phyloP scores from a whole-genome alignment of 495 filamentous ascomycete genomes.

The Trichoderma parareesei region DNA sequence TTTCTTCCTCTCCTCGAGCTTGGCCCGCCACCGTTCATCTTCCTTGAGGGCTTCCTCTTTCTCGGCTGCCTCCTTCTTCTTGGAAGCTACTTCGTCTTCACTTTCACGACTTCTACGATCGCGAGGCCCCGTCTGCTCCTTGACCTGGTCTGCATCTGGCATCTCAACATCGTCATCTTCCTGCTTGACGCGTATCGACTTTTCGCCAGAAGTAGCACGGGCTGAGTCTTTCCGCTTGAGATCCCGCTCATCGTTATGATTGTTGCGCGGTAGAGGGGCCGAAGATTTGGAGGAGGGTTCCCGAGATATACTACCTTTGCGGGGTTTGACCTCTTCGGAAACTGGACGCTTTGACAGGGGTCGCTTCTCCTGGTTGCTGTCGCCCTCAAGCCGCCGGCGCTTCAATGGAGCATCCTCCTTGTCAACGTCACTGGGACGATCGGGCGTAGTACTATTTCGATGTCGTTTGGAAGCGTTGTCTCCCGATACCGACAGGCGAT shows the following conservation, averaged over 20 bases:
- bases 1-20: slow-evolving; percentile 17
- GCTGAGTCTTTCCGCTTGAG: slow-evolving; percentile 32
- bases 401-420: slow-evolving; percentile 45
- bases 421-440: slow-evolving; percentile 47
- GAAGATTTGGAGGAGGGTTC: slow-evolving; percentile 16
- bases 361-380: slow-evolving; percentile 33
- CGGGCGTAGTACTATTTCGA: slow-evolving; percentile 59
- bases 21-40: slow-evolving; percentile 30
- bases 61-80: slow-evolving; percentile 37
- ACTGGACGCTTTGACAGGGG: slow-evolving; percentile 23
- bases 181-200: slow-evolving; percentile 36
- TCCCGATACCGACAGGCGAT: slow-evolving; percentile 38
- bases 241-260: slow-evolving; percentile 19
- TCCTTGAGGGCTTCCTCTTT: slow-evolving; percentile 27
- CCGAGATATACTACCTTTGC: slow-evolving; percentile 28
- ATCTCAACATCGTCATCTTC: slow-evolving; percentile 42
- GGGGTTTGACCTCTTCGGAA: slow-evolving; percentile 23
- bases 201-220: slow-evolving; percentile 30
- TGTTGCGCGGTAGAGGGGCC: slow-evolving; percentile 28
- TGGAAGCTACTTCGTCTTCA: slow-evolving; percentile 37
- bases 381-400: slow-evolving; percentile 38
- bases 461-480: slow-evolving; percentile 54
- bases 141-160: slow-evolving; percentile 29
- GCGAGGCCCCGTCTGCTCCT: slow-evolving; percentile 9
- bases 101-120: slow-evolving; percentile 30